Conservation (phyloP, 2,329 filamentous ascomycete species). For the Ceratocystis papillata region DNA sequence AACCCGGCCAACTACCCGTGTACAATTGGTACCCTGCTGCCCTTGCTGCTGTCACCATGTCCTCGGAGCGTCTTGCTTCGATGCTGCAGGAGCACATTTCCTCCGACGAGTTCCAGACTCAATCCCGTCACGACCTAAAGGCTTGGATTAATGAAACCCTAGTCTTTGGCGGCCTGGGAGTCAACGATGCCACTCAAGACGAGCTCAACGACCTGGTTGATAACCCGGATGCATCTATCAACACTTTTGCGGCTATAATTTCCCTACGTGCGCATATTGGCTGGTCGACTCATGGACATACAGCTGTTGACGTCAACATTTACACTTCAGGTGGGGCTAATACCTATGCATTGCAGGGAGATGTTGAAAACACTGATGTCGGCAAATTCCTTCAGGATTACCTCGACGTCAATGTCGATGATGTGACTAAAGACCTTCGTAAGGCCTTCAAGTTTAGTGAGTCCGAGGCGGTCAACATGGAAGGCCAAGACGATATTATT, state of each 20-base stretch:
- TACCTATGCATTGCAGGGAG: slow-evolving; percentile 59
- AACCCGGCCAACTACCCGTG: slow-evolving; percentile 43
- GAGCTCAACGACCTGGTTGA: slow-evolving; percentile 60
- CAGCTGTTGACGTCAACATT: slow-evolving; percentile 90
- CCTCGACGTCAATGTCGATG: slow-evolving; percentile 65
- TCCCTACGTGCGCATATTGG: slow-evolving; percentile 80
- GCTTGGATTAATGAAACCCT: slow-evolving; percentile 59
- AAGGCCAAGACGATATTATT: slow-evolving; percentile 8
- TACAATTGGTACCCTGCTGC: slow-evolving; percentile 73
- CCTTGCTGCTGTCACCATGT: slow-evolving; percentile 65
- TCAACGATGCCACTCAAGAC: slow-evolving; percentile 57
- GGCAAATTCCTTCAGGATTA: slow-evolving; percentile 72
- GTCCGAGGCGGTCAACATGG: neutral
- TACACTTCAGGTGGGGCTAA: slow-evolving; percentile 65
- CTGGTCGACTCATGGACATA: slow-evolving; percentile 90
- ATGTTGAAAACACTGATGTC: slow-evolving; percentile 90
- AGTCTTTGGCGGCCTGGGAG: slow-evolving; percentile 60
- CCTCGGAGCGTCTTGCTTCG: slow-evolving; percentile 57
- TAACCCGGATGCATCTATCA: slow-evolving; percentile 43
- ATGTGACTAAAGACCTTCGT: slow-evolving; percentile 64
- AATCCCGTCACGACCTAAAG: slow-evolving; percentile 37
- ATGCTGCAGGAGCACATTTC: slow-evolving; percentile 52
- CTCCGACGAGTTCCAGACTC: slow-evolving; percentile 27
- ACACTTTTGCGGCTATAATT: slow-evolving; percentile 70
- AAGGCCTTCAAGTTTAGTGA: slow-evolving; percentile 29